Evolutionary conservation across 2,329 filamentous ascomycete genomes (phyloP).

Genomic region (Neurospora crassa): DNA sequence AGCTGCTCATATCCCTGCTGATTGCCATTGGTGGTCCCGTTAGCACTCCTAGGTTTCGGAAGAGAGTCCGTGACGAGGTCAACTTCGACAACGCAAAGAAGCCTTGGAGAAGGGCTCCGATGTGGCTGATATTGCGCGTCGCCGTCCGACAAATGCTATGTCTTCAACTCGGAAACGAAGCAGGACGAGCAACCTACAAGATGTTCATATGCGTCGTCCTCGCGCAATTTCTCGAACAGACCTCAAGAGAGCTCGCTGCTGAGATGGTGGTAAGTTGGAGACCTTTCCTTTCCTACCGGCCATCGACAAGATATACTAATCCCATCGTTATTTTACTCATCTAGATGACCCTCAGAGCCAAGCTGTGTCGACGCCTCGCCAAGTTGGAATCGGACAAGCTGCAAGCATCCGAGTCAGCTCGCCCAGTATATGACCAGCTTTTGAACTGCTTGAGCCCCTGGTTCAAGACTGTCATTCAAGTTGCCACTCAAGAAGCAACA

Average conservation of each 20-base stretch:
- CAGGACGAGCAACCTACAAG: slow-evolving; percentile 44
- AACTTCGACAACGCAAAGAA: slow-evolving; percentile 33
- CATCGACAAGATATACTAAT: neutral
- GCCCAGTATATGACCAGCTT: neutral
- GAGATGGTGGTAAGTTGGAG: slow-evolving; percentile 23
- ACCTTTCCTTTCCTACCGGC: neutral
- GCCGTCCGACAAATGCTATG: slow-evolving; percentile 41
- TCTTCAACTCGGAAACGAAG: slow-evolving; percentile 25
- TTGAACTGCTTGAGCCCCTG: neutral
- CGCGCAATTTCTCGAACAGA: slow-evolving; percentile 33
- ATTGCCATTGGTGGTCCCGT: slow-evolving; percentile 37
- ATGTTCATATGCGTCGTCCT: slow-evolving; percentile 42
- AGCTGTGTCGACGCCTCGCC: slow-evolving; percentile 44
- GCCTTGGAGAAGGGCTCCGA: slow-evolving; percentile 52
- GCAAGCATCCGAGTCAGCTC: neutral
- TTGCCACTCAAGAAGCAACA: neutral
- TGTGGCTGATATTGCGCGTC: slow-evolving; percentile 53
- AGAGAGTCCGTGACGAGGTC: slow-evolving; percentile 52
- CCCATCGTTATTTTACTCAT: neutral
- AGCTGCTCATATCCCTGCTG: slow-evolving; percentile 50
- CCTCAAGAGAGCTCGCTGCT: slow-evolving; percentile 17
- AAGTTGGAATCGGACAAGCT: slow-evolving; percentile 41
- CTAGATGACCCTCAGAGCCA: slow-evolving; percentile 32
- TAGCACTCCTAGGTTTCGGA: slow-evolving; percentile 32
- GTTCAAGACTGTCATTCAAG: neutral